Conservation (phyloP, 495 filamentous ascomycete species). For the Penicillium egyptiacum region DNA sequence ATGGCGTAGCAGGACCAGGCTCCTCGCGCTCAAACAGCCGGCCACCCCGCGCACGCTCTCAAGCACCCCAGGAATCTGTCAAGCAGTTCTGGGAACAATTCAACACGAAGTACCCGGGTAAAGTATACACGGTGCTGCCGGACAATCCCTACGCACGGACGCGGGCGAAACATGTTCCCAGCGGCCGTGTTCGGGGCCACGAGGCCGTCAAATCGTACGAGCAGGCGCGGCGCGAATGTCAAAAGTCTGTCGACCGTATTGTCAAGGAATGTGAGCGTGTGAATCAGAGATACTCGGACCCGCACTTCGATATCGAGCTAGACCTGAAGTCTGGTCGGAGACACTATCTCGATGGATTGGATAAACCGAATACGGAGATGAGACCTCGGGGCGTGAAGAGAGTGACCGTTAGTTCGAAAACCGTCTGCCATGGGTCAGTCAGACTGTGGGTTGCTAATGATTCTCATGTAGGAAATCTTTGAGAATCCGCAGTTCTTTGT, state of each 20-base stretch:
- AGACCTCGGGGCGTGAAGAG: conserved; percentile 63
- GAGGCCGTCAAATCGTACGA: conserved; percentile 67
- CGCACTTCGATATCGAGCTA: conserved; percentile 82
- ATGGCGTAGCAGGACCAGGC: conserved; percentile 28
- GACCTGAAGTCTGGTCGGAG: conserved; percentile 64
- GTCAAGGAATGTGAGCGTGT: conserved; percentile 76
- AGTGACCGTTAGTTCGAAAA: conserved; percentile 47
- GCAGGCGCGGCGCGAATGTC: conserved; percentile 68
- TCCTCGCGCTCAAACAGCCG: conserved; percentile 44
- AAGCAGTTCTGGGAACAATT: conserved; percentile 81
- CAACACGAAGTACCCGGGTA: conserved; percentile 58
- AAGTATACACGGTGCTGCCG: conserved; percentile 71
- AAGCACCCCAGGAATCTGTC: conserved; percentile 67
- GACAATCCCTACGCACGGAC: conserved; percentile 68
- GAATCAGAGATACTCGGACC: conserved; percentile 89
- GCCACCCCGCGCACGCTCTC: conserved; percentile 49
- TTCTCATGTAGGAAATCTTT: conserved; percentile 68
- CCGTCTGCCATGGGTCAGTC: neutral
- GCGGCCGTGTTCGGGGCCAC: conserved; percentile 52
- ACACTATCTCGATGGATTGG: conserved; percentile 65
- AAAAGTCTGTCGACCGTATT: conserved; percentile 75
- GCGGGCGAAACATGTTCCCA: conserved; percentile 54
- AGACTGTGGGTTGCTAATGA: neutral
- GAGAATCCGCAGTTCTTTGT: conserved; percentile 82
- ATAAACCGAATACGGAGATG: conserved; percentile 42